Base-by-base conservation (phyloP, 2,329 filamentous ascomycete genomes). In the Fonsecaea monophora region DNA sequence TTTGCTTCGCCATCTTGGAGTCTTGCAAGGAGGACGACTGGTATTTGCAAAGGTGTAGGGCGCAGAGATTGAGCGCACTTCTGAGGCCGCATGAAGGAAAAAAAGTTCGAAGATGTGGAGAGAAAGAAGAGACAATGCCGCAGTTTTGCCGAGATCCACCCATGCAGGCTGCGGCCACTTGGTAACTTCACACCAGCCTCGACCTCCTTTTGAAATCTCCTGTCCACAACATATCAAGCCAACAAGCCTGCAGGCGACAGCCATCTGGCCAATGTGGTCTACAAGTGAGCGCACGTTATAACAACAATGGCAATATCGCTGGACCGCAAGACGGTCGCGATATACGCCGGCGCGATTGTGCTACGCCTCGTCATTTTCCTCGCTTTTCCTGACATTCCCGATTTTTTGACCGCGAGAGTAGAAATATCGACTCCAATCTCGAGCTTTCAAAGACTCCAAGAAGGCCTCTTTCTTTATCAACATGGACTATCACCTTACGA, bases 381-480 rank as follows among this genome's bases (percentile, higher is more conserved):
- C 66, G 84, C 89, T 65, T 97, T 97, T 77, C 94, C 95, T 69
- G 87, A 87, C 42, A 84, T 99, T 48, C 92, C 94, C 60, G 89
- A 93, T 77, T 85, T 97, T 69, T 85, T 99, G 69, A 95, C 92
- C 21, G 91, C 90, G 71, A 90, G 95, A 76, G 95, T 97, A 74
- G 95, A 99, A 83, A 90, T 99, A 75, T 97, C 95, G 53, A 99
- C 95, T 25, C 94, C 95, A 45, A 91, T 98, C 55, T 97, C 92
- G 74, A 97, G 94, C 86, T 99, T 97, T 86, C 98, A 98, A 83
- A 88, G 95, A 87, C 92, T 98, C 63, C 94, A 98, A 84, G 95
- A 99, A 81, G 95, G 95, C 21, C 83, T 99, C 65, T 99, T 97
- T 75, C 87, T 99, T 25, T 98, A 98, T 79, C 94, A 92, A 71